Conservation (phyloP, 495 filamentous ascomycete species). For the Hypoxylon rickii region DNA sequence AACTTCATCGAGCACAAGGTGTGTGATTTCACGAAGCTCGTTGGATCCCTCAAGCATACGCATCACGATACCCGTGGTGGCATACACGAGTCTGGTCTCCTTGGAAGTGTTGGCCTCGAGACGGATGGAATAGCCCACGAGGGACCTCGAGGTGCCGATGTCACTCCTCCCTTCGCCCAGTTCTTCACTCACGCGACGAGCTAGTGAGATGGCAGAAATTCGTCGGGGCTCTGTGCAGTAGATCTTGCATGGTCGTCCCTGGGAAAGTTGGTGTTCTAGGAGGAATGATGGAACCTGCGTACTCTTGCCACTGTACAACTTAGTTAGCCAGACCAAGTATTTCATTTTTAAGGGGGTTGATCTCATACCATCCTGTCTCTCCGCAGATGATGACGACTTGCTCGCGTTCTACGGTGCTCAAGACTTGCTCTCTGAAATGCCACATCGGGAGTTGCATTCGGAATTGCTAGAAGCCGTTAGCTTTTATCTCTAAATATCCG, state of each 20-base stretch:
- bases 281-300: conserved; percentile 94
- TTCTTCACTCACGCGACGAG: conserved; percentile 89
- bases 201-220: conserved; percentile 94
- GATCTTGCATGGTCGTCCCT: conserved; percentile 82
- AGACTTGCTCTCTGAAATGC: conserved; percentile 75
- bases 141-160: conserved; percentile 76
- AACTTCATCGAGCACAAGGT: conserved; percentile 92
- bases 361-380: conserved; percentile 77
- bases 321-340: conserved; percentile 21
- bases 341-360: neutral
- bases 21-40: conserved; percentile 84
- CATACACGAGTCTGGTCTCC: conserved; percentile 84
- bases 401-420: conserved; percentile 70
- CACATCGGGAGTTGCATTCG: conserved; percentile 86
- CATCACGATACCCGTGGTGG: conserved; percentile 88
- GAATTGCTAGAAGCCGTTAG: conserved; percentile 44
- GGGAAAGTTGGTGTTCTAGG: conserved; percentile 81
- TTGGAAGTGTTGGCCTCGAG: conserved; percentile 83
- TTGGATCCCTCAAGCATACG: conserved; percentile 91
- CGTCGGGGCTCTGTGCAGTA: conserved; percentile 95
- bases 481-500: too few species aligned
- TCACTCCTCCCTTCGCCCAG: conserved; percentile 83
- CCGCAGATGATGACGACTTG: conserved; percentile 91
- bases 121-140: conserved; percentile 92
- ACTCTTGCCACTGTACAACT: conserved; percentile 73